Base-by-base conservation (phyloP, 192 early-diverging fungal genomes). In the Funneliformis mosseae region DNA sequence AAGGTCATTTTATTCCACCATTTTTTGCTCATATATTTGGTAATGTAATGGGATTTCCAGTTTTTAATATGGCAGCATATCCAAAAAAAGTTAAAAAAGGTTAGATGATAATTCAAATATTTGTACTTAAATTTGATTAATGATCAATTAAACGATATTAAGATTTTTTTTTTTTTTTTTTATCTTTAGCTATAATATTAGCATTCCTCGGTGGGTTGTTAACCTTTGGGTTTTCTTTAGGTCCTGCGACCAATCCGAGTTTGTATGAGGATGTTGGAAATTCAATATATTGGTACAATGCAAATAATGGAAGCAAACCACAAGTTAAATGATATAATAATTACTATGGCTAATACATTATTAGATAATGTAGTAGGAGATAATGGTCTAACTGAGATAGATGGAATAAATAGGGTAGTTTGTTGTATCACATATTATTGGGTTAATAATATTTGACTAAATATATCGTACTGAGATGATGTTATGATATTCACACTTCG, bases 31-130 rank as follows among this genome's bases (percentile, higher is more conserved):
- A 96, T 81, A 79, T 86, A 50, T 89, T 96, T 61, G 94, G 93
- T 81, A 96, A 96, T 72, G 77, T 87, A 9, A 90, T 94, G 90
- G 95, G 95, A 18, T 90, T 95, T 28, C 95, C 95, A n/a, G 33
- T 7, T 38, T 9, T 79, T 45, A 25, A 79, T 70, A 4, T 79
- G 10, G n/a, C 46, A 27, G 12, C 16, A 7, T 66, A 66, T 66
- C 11, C 55, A n/a, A 27, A 64, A 46, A 42, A n/a, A 42, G 6
- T 28, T 55, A 55, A 55, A 18, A 55, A 21, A 55, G 50, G 50
- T 55, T 55, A 55, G 50, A 55, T 14, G 4, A 55, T 18, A 18
- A 0, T 4, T 55, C 16, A 5, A 55, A n/a, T n/a, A n/a, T n/a
- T n/a, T n/a, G n/a, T n/a, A n/a, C n/a, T 18, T 18, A 18, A 4